Evolutionary conservation across 176 grass and related monocot species (phyloP), one percentile per base, ranked within the genome.

Genomic region (Cocos nucifera): DNA sequence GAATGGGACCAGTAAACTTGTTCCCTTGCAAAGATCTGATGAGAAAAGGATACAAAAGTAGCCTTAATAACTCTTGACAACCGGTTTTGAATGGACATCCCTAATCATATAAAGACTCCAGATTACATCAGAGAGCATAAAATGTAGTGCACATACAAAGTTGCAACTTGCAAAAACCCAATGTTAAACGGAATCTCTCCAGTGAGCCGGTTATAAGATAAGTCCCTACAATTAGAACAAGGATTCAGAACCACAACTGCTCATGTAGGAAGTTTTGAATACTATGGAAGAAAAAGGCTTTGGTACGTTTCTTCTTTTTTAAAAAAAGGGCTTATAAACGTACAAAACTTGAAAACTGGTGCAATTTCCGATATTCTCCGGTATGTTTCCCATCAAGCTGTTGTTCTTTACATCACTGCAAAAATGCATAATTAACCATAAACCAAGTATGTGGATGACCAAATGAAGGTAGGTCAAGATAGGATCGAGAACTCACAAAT

Each of bases 261-360:
- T 39, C 10, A 44, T 44, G 9, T 44, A 44, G 8, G 10, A 44
- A 44, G 9, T 44, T 44, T 44, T 44, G 35, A 44, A 44, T 8
- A 44, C 10, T 3, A 44, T 8, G 3, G 10, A 6, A 22, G 5
- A 22, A 44, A 10, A 22, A 32, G 15, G 52, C 9, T 44, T 16
- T 66, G 30, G 63, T 86, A 86, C 94, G 51, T 86, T 30, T 30
- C 5, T 6, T 32, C 4, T 25, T 54, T 20, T 23, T 20, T 14
- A 16, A 1, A 44, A 59, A 53, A 54, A 66, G 56, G 5, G 15
- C 6, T 26, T 16, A 69, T 48, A 66, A 84, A 86, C 94, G 54
- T 93, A 99, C 88, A 99, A 89, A 75, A 99, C 94, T 73, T 99
- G 88, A 78, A 99, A 99, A 66, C 85, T 88, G 4, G 94, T 89